Conservation (phyloP, 2,329 filamentous ascomycete genomes). For the Colletotrichum neosansevieriae region DNA sequence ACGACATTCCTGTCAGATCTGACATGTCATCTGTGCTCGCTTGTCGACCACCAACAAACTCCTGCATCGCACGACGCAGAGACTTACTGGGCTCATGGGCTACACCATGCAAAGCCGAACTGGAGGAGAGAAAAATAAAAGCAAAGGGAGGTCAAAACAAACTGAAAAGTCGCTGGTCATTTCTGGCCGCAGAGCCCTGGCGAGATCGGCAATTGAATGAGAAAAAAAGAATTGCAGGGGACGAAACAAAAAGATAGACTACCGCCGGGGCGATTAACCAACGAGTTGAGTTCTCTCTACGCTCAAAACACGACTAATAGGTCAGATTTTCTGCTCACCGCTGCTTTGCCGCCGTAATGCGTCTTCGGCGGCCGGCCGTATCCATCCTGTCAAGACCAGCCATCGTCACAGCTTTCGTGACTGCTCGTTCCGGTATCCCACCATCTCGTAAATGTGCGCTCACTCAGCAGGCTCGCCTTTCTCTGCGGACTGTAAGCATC, state of each 20-base stretch:
- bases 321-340: slow-evolving; percentile 40
- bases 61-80: slow-evolving; percentile 18
- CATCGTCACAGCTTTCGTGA: slow-evolving; percentile 20
- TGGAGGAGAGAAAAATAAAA: background rate
- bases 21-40: slow-evolving; percentile 32
- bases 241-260: background rate
- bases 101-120: slow-evolving; percentile 5
- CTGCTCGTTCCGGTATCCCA: slow-evolving; percentile 23
- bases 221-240: background rate
- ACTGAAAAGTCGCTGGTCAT: background rate
- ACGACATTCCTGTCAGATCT: slow-evolving; percentile 34
- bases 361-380: slow-evolving; percentile 27
- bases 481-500: background rate
- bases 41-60: slow-evolving; percentile 32
- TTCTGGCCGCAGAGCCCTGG: background rate
- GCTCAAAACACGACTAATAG: background rate
- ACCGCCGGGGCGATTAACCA: background rate
- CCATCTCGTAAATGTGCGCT: slow-evolving; percentile 26
- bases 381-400: slow-evolving; percentile 9
- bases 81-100: background rate
- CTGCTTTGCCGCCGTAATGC: slow-evolving; percentile 35
- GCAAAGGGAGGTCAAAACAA: background rate
- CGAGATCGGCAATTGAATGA: background rate
- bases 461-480: slow-evolving; percentile 23
- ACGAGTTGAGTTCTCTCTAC: background rate